Conservation (phyloP, 768 basidiomycete species). For the Trametopsis cervina region DNA sequence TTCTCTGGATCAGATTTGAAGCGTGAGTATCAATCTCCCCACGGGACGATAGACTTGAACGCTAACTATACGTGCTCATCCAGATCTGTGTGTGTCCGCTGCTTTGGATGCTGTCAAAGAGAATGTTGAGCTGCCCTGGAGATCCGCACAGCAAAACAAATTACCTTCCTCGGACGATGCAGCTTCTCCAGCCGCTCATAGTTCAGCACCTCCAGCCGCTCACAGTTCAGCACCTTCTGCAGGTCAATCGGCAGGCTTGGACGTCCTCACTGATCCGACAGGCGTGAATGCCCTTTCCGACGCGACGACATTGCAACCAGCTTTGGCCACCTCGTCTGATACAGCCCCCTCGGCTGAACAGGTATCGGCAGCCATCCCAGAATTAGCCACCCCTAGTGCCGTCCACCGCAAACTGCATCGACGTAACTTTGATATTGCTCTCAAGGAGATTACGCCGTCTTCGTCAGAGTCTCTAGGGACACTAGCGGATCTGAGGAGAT, state of each 20-base stretch:
- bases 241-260: neutral
- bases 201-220: neutral
- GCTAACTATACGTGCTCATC: too few species aligned
- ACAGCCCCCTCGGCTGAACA: neutral
- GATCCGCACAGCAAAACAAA: slow-evolving; percentile 9
- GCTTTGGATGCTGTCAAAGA: slow-evolving; percentile 92
- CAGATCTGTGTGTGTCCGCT: slow-evolving; percentile 85
- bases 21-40: too few species aligned
- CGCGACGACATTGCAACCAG: neutral
- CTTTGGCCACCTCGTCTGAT: neutral
- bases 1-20: slow-evolving; percentile 96
- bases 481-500: slow-evolving; percentile 70
- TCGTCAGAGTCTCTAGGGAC: slow-evolving; percentile 77
- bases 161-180: neutral
- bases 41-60: too few species aligned
- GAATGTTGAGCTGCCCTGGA: slow-evolving; percentile 75
- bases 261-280: neutral
- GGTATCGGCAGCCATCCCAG: neutral
- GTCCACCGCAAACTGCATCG: slow-evolving; percentile 35
- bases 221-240: neutral
- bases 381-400: neutral
- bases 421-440: slow-evolving; percentile 75
- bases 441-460: slow-evolving; percentile 87
- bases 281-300: neutral
- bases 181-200: neutral